A percentile compares a stretch with the other conserved stretches of the same genome.
phyloP scores from a whole-genome alignment of 2,329 filamentous ascomycete genomes.

The Daldinia sp. region DNA sequence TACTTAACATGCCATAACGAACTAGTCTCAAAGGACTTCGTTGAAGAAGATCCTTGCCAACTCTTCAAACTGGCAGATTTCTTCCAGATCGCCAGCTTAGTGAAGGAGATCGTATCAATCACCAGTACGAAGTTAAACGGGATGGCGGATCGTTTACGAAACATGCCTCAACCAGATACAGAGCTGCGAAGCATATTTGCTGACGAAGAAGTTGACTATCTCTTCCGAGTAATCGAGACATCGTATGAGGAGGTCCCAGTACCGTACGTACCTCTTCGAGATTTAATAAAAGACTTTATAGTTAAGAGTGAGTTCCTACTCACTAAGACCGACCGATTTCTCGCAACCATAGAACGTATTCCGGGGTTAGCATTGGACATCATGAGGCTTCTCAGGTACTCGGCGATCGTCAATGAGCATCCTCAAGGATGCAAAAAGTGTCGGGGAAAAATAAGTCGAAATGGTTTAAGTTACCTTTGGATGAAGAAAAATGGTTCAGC shows the following conservation, averaged over 20 bases:
- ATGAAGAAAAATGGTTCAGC: not conserved
- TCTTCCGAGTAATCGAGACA: not conserved
- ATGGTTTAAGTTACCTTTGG: not conserved
- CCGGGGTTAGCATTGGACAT: not conserved
- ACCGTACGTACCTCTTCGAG: not conserved
- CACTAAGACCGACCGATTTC: not conserved
- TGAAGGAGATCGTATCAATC: not conserved
- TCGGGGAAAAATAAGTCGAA: not conserved
- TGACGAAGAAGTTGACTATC: not conserved
- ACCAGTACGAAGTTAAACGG: not conserved
- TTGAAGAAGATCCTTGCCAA: not conserved
- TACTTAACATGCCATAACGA: not conserved
- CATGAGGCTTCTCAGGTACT: not conserved
- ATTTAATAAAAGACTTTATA: not conserved
- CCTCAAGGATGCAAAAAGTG: not conserved
- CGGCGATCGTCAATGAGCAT: not conserved
- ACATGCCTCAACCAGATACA: not conserved
- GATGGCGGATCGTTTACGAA: not conserved
- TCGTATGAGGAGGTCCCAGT: not conserved
- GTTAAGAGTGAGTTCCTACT: not conserved
- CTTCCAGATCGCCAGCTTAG: not conserved
- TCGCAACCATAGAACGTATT: not conserved
- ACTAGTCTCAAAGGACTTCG: not conserved
- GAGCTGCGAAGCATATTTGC: not conserved
- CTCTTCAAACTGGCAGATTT: not conserved